Percentiles rank a stretch among this genome's conserved stretches.
Evolutionary conservation across 352 stramenopile genomes (phyloP).

Genomic region (Globisporangium okanoganense): DNA sequence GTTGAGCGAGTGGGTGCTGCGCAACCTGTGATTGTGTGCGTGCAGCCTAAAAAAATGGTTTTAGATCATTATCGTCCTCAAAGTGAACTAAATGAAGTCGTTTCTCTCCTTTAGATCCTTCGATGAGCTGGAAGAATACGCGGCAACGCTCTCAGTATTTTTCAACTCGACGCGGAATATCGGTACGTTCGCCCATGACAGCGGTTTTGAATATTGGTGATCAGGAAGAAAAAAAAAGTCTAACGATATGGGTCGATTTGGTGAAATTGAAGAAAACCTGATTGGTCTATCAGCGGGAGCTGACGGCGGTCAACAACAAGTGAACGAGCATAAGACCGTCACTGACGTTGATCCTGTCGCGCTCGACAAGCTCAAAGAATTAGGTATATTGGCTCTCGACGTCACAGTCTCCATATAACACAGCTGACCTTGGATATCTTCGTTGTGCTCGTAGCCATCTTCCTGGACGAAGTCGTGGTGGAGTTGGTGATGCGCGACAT

Average conservation of each 20-base stretch:
- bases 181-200: constrained; percentile 20
- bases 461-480: constrained; percentile 77
- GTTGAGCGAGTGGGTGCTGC: constrained; percentile 72
- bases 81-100: constrained; percentile 2
- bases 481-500: constrained; percentile 77
- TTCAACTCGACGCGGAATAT: constrained; percentile 73
- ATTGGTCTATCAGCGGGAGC: constrained; percentile 47
- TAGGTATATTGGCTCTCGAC: constrained; percentile 28
- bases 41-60: neutral
- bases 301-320: constrained; percentile 49
- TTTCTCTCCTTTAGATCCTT: constrained; percentile 26
- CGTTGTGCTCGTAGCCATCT: constrained; percentile 36
- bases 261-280: constrained; percentile 37
- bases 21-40: constrained; percentile 48
- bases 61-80: neutral
- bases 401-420: neutral
- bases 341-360: constrained; percentile 24
- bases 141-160: constrained; percentile 60
- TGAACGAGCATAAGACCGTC: constrained; percentile 35
- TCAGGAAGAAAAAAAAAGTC: neutral
- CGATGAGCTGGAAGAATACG: constrained; percentile 69
- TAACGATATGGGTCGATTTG: neutral
- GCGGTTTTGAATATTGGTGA: neutral
- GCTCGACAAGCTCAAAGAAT: constrained; percentile 43
- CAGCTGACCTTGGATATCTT: neutral